phyloP scores from a whole-genome alignment of 176 grass and related monocot species.

The Musa beccarii region DNA sequence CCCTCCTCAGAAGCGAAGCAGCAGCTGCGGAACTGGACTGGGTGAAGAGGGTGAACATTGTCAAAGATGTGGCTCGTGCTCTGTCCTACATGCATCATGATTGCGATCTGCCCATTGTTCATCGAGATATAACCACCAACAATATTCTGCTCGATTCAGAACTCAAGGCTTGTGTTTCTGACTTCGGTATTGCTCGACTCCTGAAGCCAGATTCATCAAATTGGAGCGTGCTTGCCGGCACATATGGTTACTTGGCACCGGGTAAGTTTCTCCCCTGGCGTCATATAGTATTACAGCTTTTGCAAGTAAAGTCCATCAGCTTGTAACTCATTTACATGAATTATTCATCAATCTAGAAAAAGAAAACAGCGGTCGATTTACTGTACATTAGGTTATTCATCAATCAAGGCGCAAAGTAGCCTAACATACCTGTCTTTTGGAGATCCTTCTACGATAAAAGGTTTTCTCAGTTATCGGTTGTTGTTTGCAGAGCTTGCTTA shows the following conservation, averaged over 20 bases:
- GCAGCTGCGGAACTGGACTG: background rate
- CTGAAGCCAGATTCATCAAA: slow-evolving; percentile 21
- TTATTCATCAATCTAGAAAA: too few species aligned
- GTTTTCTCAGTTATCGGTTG: background rate
- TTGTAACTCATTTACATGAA: too few species aligned
- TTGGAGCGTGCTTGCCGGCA: slow-evolving; percentile 18
- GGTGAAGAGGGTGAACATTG: too few species aligned
- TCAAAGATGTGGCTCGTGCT: too few species aligned
- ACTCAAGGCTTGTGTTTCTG: background rate
- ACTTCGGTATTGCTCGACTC: background rate
- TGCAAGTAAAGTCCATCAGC: too few species aligned
- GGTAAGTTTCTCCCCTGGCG: background rate
- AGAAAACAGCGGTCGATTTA: too few species aligned
- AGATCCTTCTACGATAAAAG: background rate
- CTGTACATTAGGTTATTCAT: too few species aligned
- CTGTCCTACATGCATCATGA: too few species aligned
- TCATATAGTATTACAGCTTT: too few species aligned
- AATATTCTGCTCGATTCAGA: background rate
- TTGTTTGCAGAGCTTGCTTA: slow-evolving; percentile 22
- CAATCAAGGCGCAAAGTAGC: too few species aligned
- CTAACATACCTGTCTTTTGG: background rate
- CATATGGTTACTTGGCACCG: slow-evolving; percentile 16
- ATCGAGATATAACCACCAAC: slow-evolving; percentile 7
- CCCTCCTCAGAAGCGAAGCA: background rate
- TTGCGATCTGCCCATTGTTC: background rate